These are phyloP conservation scores for Alternaria metachromatica DNA, from an alignment of 2,329 filamentous ascomycete genomes.

Conservation along the genomic window DNA sequence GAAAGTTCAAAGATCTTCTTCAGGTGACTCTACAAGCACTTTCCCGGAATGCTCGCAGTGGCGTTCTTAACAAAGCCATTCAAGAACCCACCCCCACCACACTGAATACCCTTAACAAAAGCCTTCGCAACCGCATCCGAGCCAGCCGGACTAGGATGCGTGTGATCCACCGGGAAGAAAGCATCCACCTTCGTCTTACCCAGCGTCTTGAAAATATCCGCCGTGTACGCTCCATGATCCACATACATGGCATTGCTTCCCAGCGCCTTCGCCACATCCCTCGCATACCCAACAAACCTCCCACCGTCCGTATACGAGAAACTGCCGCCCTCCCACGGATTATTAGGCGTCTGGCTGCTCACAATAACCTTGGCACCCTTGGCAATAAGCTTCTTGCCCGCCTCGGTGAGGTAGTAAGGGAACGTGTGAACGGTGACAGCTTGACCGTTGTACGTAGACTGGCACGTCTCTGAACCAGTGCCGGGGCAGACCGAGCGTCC, in stretches of 20 bases:
- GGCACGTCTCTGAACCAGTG: constrained; percentile 61
- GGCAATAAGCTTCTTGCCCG: constrained; percentile 59
- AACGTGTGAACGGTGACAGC: constrained; percentile 67
- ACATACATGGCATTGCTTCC: constrained; percentile 60
- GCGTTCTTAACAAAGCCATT: constrained; percentile 47
- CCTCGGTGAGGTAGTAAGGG: constrained; percentile 65
- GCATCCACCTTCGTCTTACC: constrained; percentile 59
- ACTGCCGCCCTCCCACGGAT: constrained; percentile 65
- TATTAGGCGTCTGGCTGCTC: constrained; percentile 66
- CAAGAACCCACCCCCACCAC: constrained; percentile 55
- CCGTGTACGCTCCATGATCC: constrained; percentile 66
- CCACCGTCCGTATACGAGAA: constrained; percentile 55
- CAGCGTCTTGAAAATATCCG: constrained; percentile 59
- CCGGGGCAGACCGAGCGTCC: constrained; percentile 66
- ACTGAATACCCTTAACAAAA: constrained; percentile 65
- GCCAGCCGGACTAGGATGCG: constrained; percentile 65
- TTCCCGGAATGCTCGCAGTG: constrained; percentile 38
- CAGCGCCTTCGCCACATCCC: constrained; percentile 54
- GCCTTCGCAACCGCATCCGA: constrained; percentile 63
- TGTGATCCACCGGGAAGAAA: constrained; percentile 67
- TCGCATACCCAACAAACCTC: constrained; percentile 64
- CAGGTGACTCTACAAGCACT: constrained; percentile 27
- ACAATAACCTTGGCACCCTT: constrained; percentile 68
- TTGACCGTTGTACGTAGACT: constrained; percentile 59
- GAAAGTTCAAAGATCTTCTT: background rate